Evolutionary conservation across 768 basidiomycete species (phyloP), one percentile per base, ranked within the genome.

Genomic region (Jaapia argillacea): DNA sequence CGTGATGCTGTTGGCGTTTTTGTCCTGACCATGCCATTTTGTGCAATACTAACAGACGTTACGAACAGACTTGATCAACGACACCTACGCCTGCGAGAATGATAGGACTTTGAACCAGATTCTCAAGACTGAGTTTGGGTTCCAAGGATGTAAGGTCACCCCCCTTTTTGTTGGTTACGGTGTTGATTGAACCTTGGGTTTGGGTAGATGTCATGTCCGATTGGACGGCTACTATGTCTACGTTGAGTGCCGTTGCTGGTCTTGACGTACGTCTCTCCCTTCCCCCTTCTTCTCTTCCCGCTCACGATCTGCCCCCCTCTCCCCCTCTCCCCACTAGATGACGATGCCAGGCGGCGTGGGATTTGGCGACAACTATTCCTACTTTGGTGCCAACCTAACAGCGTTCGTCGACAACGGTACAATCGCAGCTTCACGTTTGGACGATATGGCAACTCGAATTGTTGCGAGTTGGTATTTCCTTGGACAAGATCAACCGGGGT

Each of bases 371-470:
- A 62, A 64, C 6, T 65, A 54, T 7, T 69, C 75, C 3, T 87
- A 74, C 54, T 87, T 77, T 48, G 81, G 83, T n/a, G 63, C 55
- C 1, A 85, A 81, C 56, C 68, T 90, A 24, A 81, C 79, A 1
- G 66, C 66, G 22, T 79, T 69, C 40, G 85, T 92, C 14, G 61
- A 71, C 38, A 85, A 90, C 55, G 79, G 79, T 31, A 79, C 76
- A 2, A 83, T 92, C 41, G 70, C 82, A 0, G 66, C 70, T 48
- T 55, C 68, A 3, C 75, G 85, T 4, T 60, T 85, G 4, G 77
- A 81, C 43, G 88, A 92, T 55, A 89, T 90, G 85, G 87, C 82
- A 3, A 79, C 74, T 6, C 79, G 88, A 24, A 81, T 91, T 51
- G 56, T 90, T 21, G 81, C 85, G 2, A 63, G 68, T 0, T 90